phyloP scores from a whole-genome alignment of 768 basidiomycete genomes.

The Podaxis rugospora region DNA sequence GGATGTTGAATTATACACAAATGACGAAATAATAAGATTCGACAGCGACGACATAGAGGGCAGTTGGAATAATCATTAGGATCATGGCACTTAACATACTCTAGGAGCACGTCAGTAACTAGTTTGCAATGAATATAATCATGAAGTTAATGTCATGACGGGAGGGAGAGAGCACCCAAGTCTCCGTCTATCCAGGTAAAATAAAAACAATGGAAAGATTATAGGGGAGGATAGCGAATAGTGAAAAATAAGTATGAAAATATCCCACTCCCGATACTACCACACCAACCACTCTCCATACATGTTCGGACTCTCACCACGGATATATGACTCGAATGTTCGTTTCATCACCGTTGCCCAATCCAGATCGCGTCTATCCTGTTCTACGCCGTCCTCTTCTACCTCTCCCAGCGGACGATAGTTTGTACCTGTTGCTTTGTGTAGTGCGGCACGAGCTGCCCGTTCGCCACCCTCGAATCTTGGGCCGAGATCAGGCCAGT shows the following conservation, averaged over 20 bases:
- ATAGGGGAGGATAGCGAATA: background rate
- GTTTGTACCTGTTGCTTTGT: background rate
- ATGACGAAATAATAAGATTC: background rate
- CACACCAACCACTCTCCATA: constrained; percentile 80
- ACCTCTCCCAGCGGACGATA: constrained; percentile 19
- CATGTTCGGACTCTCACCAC: constrained; percentile 92
- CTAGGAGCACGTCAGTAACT: constrained; percentile 8
- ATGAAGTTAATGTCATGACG: constrained; percentile 5
- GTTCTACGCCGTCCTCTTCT: constrained; percentile 41
- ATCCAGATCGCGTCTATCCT: constrained; percentile 77
- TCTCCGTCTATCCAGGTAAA: background rate
- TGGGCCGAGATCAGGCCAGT: constrained; percentile 91
- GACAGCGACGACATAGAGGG: background rate
- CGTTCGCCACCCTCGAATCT: constrained; percentile 76
- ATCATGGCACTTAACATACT: constrained; percentile 3
- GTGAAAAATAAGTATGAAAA: background rate
- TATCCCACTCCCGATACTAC: constrained; percentile 21
- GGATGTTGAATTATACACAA: background rate
- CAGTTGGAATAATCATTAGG: background rate
- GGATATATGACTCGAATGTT: constrained; percentile 89
- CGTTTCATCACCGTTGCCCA: constrained; percentile 96
- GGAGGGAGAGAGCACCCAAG: background rate
- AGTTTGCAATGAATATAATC: constrained; percentile 4
- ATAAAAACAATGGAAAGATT: background rate
- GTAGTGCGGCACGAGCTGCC: constrained; percentile 44